Percentiles rank a stretch among this genome's conserved stretches.
phyloP scores from a whole-genome alignment of 2,329 filamentous ascomycete genomes.

The Cercospora nicotianae region DNA sequence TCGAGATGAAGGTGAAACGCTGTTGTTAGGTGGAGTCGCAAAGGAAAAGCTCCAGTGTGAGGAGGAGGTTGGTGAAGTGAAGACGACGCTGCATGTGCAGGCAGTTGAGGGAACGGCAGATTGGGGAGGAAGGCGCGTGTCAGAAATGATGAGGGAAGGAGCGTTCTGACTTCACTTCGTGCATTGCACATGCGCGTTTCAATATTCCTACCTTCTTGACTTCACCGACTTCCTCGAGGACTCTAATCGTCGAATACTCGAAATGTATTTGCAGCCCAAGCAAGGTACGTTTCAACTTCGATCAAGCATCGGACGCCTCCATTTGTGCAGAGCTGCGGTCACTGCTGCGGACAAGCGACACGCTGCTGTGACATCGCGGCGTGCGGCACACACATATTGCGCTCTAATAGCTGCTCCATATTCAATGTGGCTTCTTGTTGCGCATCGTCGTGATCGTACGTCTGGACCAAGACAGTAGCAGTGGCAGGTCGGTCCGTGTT shows the following conservation, averaged over 20 bases:
- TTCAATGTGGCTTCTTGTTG: neutral
- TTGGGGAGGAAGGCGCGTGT: conserved; percentile 5
- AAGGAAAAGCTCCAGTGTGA: neutral
- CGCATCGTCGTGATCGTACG: neutral
- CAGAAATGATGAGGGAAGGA: neutral
- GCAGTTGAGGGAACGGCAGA: neutral
- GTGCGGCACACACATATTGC: neutral
- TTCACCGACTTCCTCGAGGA: neutral
- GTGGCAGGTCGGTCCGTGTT: neutral
- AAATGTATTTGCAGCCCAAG: neutral
- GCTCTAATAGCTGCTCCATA: neutral
- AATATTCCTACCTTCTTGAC: conserved; percentile 1
- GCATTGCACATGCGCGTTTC: neutral
- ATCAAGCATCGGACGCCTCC: neutral
- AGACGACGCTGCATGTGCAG: neutral
- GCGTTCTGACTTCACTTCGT: conserved; percentile 3
- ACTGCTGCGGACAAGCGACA: neutral
- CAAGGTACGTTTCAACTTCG: neutral
- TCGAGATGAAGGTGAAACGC: neutral
- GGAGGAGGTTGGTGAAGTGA: neutral
- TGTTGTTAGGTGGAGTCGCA: conserved; percentile 10
- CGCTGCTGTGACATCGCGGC: neutral
- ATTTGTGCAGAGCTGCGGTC: neutral
- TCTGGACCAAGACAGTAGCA: neutral
- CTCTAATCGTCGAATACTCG: neutral